Evolutionary conservation across 306 rosid genomes (phyloP).

Genomic region (Cyamopsis tetragonoloba): DNA sequence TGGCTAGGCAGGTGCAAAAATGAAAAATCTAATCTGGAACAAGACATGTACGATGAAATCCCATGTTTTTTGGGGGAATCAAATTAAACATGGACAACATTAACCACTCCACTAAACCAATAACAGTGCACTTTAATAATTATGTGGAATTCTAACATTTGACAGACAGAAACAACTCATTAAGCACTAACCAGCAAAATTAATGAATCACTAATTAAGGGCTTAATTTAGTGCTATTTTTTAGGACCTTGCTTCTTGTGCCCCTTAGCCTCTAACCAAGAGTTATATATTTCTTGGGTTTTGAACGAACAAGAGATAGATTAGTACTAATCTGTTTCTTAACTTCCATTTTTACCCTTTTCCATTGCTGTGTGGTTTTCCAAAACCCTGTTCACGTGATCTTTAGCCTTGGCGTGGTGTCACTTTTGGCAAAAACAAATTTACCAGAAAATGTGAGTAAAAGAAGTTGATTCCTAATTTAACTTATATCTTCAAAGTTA

Average conservation of each 20-base stretch:
- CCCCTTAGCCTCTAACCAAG: slow-evolving; percentile 56
- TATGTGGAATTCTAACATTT: slow-evolving; percentile 44
- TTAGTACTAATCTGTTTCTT: slow-evolving; percentile 16
- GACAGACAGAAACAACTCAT: slow-evolving; percentile 84
- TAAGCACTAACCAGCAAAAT: slow-evolving; percentile 60
- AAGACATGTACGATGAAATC: slow-evolving; percentile 58
- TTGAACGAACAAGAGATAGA: slow-evolving; percentile 21
- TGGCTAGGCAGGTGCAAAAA: too few relatives aligned
- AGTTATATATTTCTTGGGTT: slow-evolving; percentile 67
- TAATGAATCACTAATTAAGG: slow-evolving; percentile 34
- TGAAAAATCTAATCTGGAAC: slow-evolving; percentile 37
- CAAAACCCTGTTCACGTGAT: slow-evolving; percentile 34
- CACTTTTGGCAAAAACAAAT: slow-evolving; percentile 20
- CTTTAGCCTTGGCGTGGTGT: slow-evolving; percentile 28
- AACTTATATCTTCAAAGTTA: slow-evolving; percentile 33
- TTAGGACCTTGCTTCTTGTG: slow-evolving; percentile 66
- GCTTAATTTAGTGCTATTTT: slow-evolving; percentile 57
- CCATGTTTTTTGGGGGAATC: slow-evolving; percentile 73
- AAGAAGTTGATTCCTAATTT: slow-evolving; percentile 9
- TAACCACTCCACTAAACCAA: slow-evolving; percentile 69
- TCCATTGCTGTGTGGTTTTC: slow-evolving; percentile 10
- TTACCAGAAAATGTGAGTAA: slow-evolving; percentile 14
- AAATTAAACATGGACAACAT: slow-evolving; percentile 74
- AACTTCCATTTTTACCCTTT: slow-evolving; percentile 34
- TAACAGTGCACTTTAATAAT: slow-evolving; percentile 36